phyloP scores from a whole-genome alignment of 148 eudicot species.

The Salicornia ramosissima region DNA sequence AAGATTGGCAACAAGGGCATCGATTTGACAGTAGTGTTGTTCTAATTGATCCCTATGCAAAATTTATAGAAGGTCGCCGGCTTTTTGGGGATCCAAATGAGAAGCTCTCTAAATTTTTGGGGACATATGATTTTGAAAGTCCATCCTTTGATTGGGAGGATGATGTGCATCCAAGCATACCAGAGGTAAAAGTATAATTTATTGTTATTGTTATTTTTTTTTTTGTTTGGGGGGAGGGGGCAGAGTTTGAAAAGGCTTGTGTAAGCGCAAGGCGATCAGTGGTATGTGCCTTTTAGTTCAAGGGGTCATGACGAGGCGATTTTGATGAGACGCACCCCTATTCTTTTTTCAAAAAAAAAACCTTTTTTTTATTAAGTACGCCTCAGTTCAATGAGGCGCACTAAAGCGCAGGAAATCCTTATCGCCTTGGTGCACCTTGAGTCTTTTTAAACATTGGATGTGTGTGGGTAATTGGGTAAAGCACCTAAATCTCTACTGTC shows the following conservation, averaged over 20 bases:
- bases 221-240: not conserved
- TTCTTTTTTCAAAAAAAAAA: too few relatives aligned
- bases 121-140: constrained; percentile 78
- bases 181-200: constrained; percentile 51
- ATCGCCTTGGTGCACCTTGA: too few relatives aligned
- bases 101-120: constrained; percentile 53
- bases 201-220: not conserved
- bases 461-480: too few relatives aligned
- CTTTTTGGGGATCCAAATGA: constrained; percentile 66
- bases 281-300: too few relatives aligned
- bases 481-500: not conserved
- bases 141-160: constrained; percentile 87
- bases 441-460: too few relatives aligned
- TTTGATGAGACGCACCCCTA: too few relatives aligned
- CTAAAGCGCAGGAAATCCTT: too few relatives aligned
- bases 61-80: constrained; percentile 89
- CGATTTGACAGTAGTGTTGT: constrained; percentile 65
- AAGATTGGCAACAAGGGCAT: constrained; percentile 82
- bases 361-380: too few relatives aligned
- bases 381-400: too few relatives aligned
- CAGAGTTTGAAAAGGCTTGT: too few relatives aligned
- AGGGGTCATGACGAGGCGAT: too few relatives aligned
- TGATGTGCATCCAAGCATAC: constrained; percentile 64
- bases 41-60: constrained; percentile 90
- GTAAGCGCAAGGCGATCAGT: too few relatives aligned